A percentile compares a stretch with the other conserved stretches of the same genome.
phyloP scores from a whole-genome alignment of 345 rosid species.

The Stellera chamaejasme region DNA sequence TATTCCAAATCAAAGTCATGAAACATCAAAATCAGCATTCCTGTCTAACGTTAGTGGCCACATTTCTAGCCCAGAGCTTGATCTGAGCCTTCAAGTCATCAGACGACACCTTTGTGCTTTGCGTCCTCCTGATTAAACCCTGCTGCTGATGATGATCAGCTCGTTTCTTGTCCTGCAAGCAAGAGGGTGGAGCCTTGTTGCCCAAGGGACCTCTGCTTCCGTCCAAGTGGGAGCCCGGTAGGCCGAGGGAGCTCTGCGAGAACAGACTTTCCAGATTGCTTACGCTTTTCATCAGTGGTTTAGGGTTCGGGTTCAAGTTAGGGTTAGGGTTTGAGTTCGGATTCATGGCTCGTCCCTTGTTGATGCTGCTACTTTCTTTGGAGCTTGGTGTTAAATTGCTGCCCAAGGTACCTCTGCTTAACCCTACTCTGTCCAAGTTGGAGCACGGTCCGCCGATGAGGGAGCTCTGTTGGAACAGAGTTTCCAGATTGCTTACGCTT shows the following conservation, averaged over 20 bases:
- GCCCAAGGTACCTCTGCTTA: constrained; percentile 22
- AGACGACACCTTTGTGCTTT: constrained; percentile 14
- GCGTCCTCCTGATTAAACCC: constrained; percentile 18
- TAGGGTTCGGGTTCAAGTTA: background rate
- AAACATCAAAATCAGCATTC: constrained; percentile 22
- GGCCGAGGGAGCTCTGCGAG: constrained; percentile 32
- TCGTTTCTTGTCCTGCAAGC: constrained; percentile 26
- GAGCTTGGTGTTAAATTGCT: background rate
- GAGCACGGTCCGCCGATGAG: constrained; percentile 32
- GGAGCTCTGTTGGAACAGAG: constrained; percentile 35
- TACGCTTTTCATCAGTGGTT: constrained; percentile 26
- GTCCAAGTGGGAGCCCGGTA: constrained; percentile 38
- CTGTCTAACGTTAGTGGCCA: constrained; percentile 55
- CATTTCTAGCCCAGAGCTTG: constrained; percentile 73
- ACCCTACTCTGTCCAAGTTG: constrained; percentile 27
- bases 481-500: constrained; percentile 37
- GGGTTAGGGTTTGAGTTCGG: background rate
- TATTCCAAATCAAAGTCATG: too few species aligned
- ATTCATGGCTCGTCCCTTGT: constrained; percentile 2
- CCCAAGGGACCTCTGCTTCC: constrained; percentile 21
- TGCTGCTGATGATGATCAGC: background rate
- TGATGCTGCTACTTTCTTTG: constrained; percentile 16
- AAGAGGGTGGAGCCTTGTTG: constrained; percentile 16
- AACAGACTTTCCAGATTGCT: constrained; percentile 42
- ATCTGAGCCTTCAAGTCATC: constrained; percentile 54